phyloP scores from a whole-genome alignment of 169 alveolate genomes.

The Plasmodium berghei region DNA sequence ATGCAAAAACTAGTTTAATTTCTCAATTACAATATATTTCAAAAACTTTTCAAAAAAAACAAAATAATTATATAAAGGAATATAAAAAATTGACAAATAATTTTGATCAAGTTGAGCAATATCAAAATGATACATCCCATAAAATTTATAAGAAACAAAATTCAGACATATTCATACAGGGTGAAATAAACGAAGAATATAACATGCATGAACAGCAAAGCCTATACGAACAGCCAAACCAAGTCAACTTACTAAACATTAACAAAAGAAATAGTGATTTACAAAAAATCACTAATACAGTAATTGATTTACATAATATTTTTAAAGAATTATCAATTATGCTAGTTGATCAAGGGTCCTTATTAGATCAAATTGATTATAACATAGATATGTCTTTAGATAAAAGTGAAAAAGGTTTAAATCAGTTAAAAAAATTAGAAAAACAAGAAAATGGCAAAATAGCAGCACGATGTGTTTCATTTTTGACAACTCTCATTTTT shows the following conservation, averaged over 20 bases:
- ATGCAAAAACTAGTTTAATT: conserved; percentile 80
- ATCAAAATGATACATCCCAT: conserved; percentile 10
- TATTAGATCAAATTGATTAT: conserved; percentile 87
- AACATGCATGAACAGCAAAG: conserved; percentile 14
- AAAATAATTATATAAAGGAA: conserved; percentile 79
- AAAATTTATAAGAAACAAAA: too few relatives aligned
- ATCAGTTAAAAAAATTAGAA: conserved; percentile 57
- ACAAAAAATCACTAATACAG: conserved; percentile 82
- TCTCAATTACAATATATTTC: conserved; percentile 81
- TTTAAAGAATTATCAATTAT: conserved; percentile 86
- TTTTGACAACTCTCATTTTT: conserved; percentile 47
- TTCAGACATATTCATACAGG: too few relatives aligned
- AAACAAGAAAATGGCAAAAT: conserved; percentile 34
- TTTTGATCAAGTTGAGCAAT: conserved; percentile 47
- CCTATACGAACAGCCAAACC: conserved; percentile 58
- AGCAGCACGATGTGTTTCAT: conserved; percentile 68
- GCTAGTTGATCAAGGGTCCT: conserved; percentile 87
- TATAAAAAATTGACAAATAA: conserved; percentile 76
- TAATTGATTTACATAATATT: conserved; percentile 82
- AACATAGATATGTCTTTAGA: conserved; percentile 79
- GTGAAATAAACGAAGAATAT: not conserved
- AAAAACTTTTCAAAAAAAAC: conserved; percentile 79
- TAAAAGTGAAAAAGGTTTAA: conserved; percentile 71
- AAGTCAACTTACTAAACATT: conserved; percentile 71
- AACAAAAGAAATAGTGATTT: conserved; percentile 81